Base-by-base conservation (phyloP, 176 grass and related monocot species). In the Avena eriantha region DNA sequence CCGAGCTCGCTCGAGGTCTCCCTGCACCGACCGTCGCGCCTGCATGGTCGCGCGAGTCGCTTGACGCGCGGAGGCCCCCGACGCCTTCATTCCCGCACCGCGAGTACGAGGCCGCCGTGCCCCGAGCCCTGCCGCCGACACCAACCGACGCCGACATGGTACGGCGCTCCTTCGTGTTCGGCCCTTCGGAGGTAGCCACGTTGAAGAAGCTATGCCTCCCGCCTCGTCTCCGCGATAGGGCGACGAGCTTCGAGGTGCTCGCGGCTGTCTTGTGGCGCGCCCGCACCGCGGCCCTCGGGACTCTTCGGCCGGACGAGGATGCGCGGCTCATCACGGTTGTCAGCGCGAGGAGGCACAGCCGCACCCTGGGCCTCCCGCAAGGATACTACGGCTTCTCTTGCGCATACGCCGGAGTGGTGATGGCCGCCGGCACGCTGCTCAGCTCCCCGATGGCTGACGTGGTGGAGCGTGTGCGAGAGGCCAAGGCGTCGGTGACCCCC, bases 231-330 rank as follows among this genome's bases (percentile, higher is more conserved):
- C 35, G 67, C 3, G 35, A 70, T 34, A 21, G 8, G 67, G 67
- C 67, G 10, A 70, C 67, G 67, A 70, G 67, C 67, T 70, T 43
- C 33, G 67, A 70, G 31, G 67, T 70, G 67, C 35, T 70, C 35
- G 67, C 34, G 3, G 35, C 67, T 18, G 17, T 70, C 17, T 18
- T 70, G 35, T 70, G 67, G 66, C 34, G 17, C 66, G 66, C 66
- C 16, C 66, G 66, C 66, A 69, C 66, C 31, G 8, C 34, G 66
- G 34, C 34, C 26, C 35, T 69, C 17, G 3, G 24, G 60, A 64
- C 66, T 15, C 66, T 69, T 33, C 35, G 66, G 66, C 35, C 66
- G 3, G 17, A 69, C 34, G 34, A 39, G 17, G 66, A 69, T 7
- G 35, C 35, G 9, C 67, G 67, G 3, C 19, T 70, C 3, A 15